Evolutionary conservation across 768 basidiomycete species (phyloP), one percentile per base, ranked within the genome.

Genomic region (Cytidiella melzeri): DNA sequence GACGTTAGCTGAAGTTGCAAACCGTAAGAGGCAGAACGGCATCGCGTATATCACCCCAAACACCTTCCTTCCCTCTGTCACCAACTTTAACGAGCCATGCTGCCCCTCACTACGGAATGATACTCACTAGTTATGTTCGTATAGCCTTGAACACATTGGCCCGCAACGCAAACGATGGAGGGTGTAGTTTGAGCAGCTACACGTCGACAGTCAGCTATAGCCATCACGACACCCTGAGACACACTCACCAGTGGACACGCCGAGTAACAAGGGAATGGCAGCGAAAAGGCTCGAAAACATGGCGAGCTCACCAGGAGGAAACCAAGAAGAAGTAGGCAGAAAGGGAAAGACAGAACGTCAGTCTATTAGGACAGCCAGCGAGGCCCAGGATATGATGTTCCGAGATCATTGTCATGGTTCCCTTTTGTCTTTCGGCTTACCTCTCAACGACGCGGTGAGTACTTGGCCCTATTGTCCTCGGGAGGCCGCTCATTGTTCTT

Each of bases 61-160:
- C n/a, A n/a, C n/a, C n/a, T n/a, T n/a, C n/a, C 11, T 18, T 18
- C 11, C 36, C 36, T 37, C 36, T 37, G 18, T 18, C 36, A 37
- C 11, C 36, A 37, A 37, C 11, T 18, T 18, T 34, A 34, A 34
- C 30, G 15, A 7, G 30, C 30, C 30, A 7, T 7, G 9, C 30
- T 34, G 30, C 30, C 15, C 30, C 30, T 37, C 23, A 41, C 18
- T 41, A 18, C 40, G 41, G 30, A 43, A 15, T 67, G 70, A 27
- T 50, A 82, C 86, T 69, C 59, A 77, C 76, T 62, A 30, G 86
- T 84, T 20, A 74, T 77, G 61, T 91, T 90, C 26, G 85, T 80
- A 67, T 69, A 77, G 50, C 89, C 89, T 65, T 89, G 76, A 49
- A 91, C 68, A 72, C 89, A 91, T 84, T 92, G 87, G 57, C 88